phyloP scores from a whole-genome alignment of 1,284 basidiomycete species.

The Meira miltonrushii region DNA sequence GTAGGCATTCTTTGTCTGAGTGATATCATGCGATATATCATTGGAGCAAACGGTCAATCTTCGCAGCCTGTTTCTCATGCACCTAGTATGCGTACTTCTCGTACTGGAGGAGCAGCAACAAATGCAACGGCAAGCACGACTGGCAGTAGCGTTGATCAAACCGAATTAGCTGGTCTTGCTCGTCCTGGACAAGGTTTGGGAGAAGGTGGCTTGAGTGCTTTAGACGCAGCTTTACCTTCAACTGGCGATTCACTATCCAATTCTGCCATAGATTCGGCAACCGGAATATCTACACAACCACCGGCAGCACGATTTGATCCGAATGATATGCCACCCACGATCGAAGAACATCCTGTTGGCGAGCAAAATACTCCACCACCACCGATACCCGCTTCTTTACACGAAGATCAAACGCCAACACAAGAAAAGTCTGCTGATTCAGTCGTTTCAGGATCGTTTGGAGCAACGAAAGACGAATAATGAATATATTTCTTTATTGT shows the following conservation, averaged over 20 bases:
- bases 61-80: background rate
- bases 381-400: too few species aligned
- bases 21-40: slow-evolving; percentile 46
- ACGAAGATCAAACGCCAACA: too few species aligned
- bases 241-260: too few species aligned
- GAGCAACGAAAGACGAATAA: too few species aligned
- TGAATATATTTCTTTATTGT: too few species aligned
- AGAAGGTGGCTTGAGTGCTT: background rate
- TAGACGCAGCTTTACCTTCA: too few species aligned
- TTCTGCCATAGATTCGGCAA: background rate
- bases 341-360: slow-evolving; percentile 1
- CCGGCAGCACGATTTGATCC: background rate
- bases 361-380: background rate
- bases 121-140: background rate
- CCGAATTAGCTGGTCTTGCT: background rate
- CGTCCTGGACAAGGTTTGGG: background rate
- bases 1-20: slow-evolving; percentile 47
- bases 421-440: too few species aligned
- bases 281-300: background rate
- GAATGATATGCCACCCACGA: slow-evolving; percentile 6
- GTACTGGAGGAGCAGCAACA: background rate
- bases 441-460: too few species aligned
- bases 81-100: background rate
- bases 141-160: background rate
- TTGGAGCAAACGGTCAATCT: slow-evolving; percentile 22